Conservation (phyloP, 805 yeast genomes). For the Schwanniomyces pseudopolymorphus region DNA sequence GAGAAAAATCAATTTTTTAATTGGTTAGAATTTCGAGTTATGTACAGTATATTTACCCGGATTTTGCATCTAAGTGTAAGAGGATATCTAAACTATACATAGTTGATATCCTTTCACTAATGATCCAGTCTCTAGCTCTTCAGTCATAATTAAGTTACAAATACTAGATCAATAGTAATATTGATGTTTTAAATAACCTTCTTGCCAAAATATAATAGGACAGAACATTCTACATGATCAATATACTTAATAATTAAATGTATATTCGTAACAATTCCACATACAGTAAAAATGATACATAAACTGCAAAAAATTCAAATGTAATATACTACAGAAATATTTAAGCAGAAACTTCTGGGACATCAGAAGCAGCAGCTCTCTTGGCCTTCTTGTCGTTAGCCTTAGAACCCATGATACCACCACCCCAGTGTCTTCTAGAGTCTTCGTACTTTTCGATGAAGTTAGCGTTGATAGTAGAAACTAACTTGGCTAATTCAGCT, state of each 20-base stretch:
- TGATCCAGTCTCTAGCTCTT: no score
- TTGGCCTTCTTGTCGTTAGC: constrained; percentile 82
- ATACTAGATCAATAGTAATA: no score
- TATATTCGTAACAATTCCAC: not conserved
- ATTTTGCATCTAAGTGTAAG: not conserved
- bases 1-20: constrained; percentile 26
- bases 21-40: constrained; percentile 19
- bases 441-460: constrained; percentile 93
- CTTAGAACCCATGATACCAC: constrained; percentile 97
- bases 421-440: constrained; percentile 99
- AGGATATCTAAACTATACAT: no score
- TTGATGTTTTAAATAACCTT: no score
- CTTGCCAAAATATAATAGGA: no score
- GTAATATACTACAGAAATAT: constrained; percentile 1
- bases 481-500: constrained; percentile 88
- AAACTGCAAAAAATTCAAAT: not conserved
- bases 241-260: not conserved
- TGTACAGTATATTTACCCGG: constrained; percentile 5
- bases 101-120: no score
- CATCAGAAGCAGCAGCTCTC: constrained; percentile 60
- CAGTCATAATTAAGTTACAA: no score
- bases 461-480: constrained; percentile 92
- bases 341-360: constrained; percentile 14
- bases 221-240: no score
- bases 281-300: not conserved